These are phyloP conservation scores for Kwoniella sp. DNA, from an alignment of 768 basidiomycete genomes.

Conservation along the genomic window DNA sequence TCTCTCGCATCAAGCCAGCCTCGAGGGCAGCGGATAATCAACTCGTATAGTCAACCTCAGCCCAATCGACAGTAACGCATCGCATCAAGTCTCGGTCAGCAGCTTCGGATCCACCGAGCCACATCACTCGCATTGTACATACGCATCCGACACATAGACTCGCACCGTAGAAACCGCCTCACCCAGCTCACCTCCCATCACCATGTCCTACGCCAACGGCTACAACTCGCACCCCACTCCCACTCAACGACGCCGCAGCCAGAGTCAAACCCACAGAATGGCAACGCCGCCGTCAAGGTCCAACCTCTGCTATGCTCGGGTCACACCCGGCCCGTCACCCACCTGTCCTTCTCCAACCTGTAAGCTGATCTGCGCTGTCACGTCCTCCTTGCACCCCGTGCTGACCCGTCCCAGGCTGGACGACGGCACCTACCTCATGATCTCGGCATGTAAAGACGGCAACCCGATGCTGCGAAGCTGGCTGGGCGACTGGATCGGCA, in stretches of 20 bases:
- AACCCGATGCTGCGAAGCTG: slow-evolving; percentile 95
- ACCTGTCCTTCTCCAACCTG: slow-evolving; percentile 77
- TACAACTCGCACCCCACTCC: slow-evolving; percentile 22
- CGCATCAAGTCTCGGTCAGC: too few species aligned
- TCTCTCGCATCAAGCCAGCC: too few species aligned
- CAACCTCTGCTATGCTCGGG: slow-evolving; percentile 51
- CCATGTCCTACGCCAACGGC: slow-evolving; percentile 26
- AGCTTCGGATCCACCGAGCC: too few species aligned
- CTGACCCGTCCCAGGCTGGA: slow-evolving; percentile 60
- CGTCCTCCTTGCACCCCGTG: too few species aligned
- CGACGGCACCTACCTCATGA: slow-evolving; percentile 79
- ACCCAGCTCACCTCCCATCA: too few species aligned
- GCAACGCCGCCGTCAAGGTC: slow-evolving; percentile 29
- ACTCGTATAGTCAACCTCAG: not conserved
- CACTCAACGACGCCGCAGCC: slow-evolving; percentile 15
- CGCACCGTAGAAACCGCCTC: too few species aligned
- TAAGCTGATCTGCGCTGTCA: slow-evolving; percentile 48
- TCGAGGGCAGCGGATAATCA: not conserved
- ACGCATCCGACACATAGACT: too few species aligned
- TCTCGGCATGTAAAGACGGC: slow-evolving; percentile 98
- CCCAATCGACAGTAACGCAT: not conserved
- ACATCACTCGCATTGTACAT: not conserved
- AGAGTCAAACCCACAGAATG: slow-evolving; percentile 2
- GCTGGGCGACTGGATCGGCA: slow-evolving; percentile 98
- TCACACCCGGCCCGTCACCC: slow-evolving; percentile 64